These are phyloP conservation scores for maize (Zea mays) DNA, from an alignment of 176 grass and related monocot genomes.

Conservation along the genomic window DNA sequence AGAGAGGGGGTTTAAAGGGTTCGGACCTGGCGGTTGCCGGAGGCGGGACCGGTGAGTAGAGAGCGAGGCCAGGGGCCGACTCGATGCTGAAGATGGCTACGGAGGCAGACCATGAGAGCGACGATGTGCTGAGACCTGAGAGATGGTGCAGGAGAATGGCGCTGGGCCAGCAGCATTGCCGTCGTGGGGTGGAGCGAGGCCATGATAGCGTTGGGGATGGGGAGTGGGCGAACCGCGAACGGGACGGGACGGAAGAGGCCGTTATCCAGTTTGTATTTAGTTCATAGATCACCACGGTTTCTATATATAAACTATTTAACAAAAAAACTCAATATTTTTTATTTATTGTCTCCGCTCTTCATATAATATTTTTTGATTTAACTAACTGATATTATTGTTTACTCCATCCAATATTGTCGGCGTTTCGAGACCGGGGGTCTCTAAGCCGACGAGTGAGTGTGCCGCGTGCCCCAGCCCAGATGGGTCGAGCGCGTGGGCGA, in stretches of 20 bases:
- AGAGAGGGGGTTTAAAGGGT: neutral
- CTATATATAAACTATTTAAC: no score
- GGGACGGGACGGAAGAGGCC: neutral
- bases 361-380: no score
- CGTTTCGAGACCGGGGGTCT: no score
- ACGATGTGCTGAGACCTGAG: conserved; percentile 8
- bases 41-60: neutral
- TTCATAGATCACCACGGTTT: no score
- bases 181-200: conserved; percentile 36
- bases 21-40: conserved; percentile 38
- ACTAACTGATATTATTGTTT: no score
- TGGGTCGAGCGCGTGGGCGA: no score
- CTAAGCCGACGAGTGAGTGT: no score
- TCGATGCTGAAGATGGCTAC: conserved; percentile 32
- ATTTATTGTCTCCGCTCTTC: no score
- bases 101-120: conserved; percentile 63
- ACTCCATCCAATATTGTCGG: no score
- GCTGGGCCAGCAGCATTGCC: conserved; percentile 1
- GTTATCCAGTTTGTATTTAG: conserved; percentile 10
- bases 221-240: neutral
- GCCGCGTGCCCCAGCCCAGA: no score
- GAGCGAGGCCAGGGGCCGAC: conserved; percentile 30
- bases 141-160: neutral
- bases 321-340: no score
- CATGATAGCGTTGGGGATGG: conserved; percentile 26